These are phyloP conservation scores for Ramaria rubella DNA, from an alignment of 768 basidiomycete species.

Conservation along the genomic window DNA sequence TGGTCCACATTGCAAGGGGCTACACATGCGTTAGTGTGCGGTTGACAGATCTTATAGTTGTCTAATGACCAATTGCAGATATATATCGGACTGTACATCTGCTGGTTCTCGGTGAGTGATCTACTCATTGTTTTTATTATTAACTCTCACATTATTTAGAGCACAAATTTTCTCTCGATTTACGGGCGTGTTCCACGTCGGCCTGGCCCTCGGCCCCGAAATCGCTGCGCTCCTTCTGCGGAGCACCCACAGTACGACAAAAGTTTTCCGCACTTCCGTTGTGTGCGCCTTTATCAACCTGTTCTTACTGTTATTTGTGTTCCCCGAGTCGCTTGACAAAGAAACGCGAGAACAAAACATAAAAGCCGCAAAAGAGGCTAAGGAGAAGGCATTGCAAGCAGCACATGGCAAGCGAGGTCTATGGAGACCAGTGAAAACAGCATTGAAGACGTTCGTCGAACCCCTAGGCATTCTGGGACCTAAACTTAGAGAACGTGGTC, in stretches of 20 bases:
- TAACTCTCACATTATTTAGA: neutral
- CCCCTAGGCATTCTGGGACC: slow-evolving; percentile 71
- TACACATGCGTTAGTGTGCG: slow-evolving; percentile 41
- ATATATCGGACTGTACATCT: slow-evolving; percentile 75
- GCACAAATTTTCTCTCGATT: slow-evolving; percentile 54
- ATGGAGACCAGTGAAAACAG: slow-evolving; percentile 22
- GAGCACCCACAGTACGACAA: slow-evolving; percentile 39
- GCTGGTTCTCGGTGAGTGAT: slow-evolving; percentile 47
- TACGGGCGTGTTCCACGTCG: slow-evolving; percentile 69
- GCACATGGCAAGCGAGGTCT: slow-evolving; percentile 23
- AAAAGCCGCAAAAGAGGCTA: slow-evolving; percentile 8
- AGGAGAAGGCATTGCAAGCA: slow-evolving; percentile 17
- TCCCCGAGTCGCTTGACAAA: slow-evolving; percentile 44
- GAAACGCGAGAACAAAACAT: slow-evolving; percentile 25
- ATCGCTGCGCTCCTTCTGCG: slow-evolving; percentile 49
- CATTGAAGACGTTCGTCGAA: slow-evolving; percentile 41
- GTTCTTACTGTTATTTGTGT: slow-evolving; percentile 51
- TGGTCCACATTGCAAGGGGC: slow-evolving; percentile 61
- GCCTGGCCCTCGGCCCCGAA: slow-evolving; percentile 73
- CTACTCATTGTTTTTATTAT: neutral
- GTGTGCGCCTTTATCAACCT: slow-evolving; percentile 43
- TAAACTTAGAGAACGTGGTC: slow-evolving; percentile 29
- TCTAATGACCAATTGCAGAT: slow-evolving; percentile 19
- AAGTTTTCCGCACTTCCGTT: slow-evolving; percentile 48
- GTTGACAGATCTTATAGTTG: slow-evolving; percentile 16